Evolutionary conservation across 805 yeast species (phyloP), one percentile per base, ranked within the genome.

Genomic region (Hanseniaspora lindneri): DNA sequence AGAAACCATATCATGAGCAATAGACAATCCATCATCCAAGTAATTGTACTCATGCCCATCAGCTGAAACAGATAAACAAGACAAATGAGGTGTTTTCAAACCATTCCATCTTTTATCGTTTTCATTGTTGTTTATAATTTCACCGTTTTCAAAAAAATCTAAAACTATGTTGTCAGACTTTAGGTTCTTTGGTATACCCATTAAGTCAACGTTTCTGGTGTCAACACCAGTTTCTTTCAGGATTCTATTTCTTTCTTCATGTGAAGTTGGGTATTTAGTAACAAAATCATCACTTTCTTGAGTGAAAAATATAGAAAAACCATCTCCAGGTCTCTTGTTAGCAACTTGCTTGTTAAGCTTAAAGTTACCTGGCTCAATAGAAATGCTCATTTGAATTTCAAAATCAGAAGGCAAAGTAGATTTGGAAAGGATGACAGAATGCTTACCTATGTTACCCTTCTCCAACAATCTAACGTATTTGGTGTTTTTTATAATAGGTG

Each of bases 131-230:
- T 49, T 42, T 4, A 33, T 41, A 39, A 49, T 42, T 24, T 49
- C 42, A 17, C 48, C 51, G 23, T 49, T 49, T 25, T 42, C 41
- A 39, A 49, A 49, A 39, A 43, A 49, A 49, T 49, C 52, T 19
- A 49, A 39, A n/a, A 49, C 52, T 7, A 49, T 30, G 36, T 44
- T 42, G 35, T 49, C 52, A 8, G 49, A 33, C 17, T 44, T 44
- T 23, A 49, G 17, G 19, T 49, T 49, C 33, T 49, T 49, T 4
- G 52, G 52, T 27, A 49, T 39, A 27, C 52, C 52, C 52, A 49
- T 49, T 23, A 49, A 43, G 28, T 49, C 52, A 29, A 32, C 41
- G 20, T 49, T 49, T 49, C 43, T 49, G 10, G 52, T 44, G 30
- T 49, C 52, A 27, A 49, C 43, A 25, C 43, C 43, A 4, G 47